Percentiles rank a stretch among this genome's conserved stretches.
phyloP scores from a whole-genome alignment of 768 basidiomycete species.

The Amanita inopinata region DNA sequence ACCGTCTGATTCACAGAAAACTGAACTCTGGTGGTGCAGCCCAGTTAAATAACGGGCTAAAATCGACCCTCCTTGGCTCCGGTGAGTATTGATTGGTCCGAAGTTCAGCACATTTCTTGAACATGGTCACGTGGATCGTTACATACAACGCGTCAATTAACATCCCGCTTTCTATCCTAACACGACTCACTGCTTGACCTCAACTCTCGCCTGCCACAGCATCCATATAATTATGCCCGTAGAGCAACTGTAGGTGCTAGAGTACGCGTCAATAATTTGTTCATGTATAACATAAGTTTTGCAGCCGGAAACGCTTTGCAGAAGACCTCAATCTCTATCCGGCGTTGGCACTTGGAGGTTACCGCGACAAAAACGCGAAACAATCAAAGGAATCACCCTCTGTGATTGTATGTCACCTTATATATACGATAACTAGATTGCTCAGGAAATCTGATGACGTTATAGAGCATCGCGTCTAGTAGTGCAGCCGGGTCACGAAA shows the following conservation, averaged over 20 bases:
- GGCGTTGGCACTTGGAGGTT: slow-evolving; percentile 15
- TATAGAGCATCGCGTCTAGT: slow-evolving; percentile 21
- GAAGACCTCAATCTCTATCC: slow-evolving; percentile 24
- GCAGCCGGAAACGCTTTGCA: slow-evolving; percentile 24
- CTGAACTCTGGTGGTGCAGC: no score
- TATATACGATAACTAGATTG: slow-evolving; percentile 3
- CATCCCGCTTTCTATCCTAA: no score
- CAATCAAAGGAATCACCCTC: slow-evolving; percentile 15
- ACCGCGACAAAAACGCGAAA: slow-evolving; percentile 13
- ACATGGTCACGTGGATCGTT: no score
- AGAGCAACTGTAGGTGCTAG: slow-evolving; percentile 23
- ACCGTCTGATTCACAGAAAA: not conserved
- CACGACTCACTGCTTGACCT: no score
- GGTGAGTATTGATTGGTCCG: no score
- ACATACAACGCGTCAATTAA: no score
- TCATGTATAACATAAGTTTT: not conserved
- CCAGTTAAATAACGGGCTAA: no score
- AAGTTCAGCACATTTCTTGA: no score
- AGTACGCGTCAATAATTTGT: not conserved
- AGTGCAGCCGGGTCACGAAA: slow-evolving; percentile 14
- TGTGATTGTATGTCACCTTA: slow-evolving; percentile 18
- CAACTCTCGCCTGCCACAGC: no score
- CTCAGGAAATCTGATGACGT: not conserved
- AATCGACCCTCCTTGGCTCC: no score
- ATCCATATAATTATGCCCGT: slow-evolving; percentile 25